Base-by-base conservation (phyloP, 805 yeast genomes). In the Scheffersomyces stipitis region DNA sequence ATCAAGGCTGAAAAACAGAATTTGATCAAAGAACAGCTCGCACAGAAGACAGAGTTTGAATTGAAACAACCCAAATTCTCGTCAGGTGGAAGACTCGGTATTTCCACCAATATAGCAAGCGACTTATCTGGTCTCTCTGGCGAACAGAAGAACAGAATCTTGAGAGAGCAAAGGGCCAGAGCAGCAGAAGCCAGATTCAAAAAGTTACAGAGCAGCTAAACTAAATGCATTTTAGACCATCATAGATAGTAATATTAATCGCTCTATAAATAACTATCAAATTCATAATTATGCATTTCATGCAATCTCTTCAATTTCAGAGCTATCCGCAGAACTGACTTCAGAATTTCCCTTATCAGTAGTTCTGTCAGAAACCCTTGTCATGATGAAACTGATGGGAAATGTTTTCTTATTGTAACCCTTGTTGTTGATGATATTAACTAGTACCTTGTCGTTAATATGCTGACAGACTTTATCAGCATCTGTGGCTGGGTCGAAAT, bases 101-200 rank as follows among this genome's bases (percentile, higher is more conserved):
- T 41, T 18, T 24, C 47, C 13, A 45, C 56, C 1, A 62, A 58
- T 38, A 29, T 71, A 63, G 45, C 54, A 5, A 63, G 66, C 15
- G 79, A 78, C 31, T 49, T 81, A 36, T 72, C 75, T 30, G 81
- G 89, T 0, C 66, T 91, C 37, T 73, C 80, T 5, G 88, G 81
- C 1, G 87, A 80, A 17, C 96, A 90, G 46, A 75, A 79, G 51
- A 71, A 74, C 73, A 75, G 81, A 51, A 64, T 93, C 15, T 89
- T 90, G 85, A 77, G 99, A 42, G 99, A 93, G 52, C 90, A 90
- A 53, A 72, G 98, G 37, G 97, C 97, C 1, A 75, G 98, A 37
- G 99, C 99, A 0, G 97, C 96, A 0, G 98, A 93, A 58, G 96
- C 91, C 0, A 72, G 99, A 48, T 50, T 86, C 37, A 60, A 53